phyloP scores from a whole-genome alignment of 257 asterid genomes.

The Solanum virginianum region DNA sequence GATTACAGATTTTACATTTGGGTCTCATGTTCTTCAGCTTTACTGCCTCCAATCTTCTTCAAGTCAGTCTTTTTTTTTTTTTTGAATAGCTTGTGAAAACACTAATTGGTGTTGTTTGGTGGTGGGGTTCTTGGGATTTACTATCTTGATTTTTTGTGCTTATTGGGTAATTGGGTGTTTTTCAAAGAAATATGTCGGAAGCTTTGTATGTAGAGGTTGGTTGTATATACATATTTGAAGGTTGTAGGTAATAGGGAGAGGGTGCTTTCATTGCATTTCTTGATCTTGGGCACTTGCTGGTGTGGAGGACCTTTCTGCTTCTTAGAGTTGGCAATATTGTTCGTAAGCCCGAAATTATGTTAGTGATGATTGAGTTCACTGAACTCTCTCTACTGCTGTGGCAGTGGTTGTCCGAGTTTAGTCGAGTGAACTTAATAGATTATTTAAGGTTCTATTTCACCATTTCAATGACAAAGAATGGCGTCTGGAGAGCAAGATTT shows the following conservation, averaged over 20 bases:
- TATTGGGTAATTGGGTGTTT: not conserved
- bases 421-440: not conserved
- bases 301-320: not conserved
- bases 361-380: not conserved
- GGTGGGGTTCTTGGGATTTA: not conserved
- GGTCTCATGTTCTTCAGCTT: slow-evolving; percentile 62
- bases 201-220: not conserved
- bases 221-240: not conserved
- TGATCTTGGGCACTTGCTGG: not conserved
- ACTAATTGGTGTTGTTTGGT: not conserved
- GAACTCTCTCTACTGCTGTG: not conserved
- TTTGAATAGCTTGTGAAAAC: not conserved
- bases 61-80: slow-evolving; percentile 24
- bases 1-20: slow-evolving; percentile 62
- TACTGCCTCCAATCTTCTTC: slow-evolving; percentile 83
- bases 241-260: not conserved
- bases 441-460: not conserved
- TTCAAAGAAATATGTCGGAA: not conserved
- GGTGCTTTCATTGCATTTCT: not conserved
- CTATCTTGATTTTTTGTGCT: not conserved
- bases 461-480: not conserved
- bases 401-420: not conserved
- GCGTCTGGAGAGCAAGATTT: not conserved
- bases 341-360: not conserved
- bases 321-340: not conserved